Conservation (phyloP, 2,329 filamentous ascomycete species). For the Colletotrichum filicis region DNA sequence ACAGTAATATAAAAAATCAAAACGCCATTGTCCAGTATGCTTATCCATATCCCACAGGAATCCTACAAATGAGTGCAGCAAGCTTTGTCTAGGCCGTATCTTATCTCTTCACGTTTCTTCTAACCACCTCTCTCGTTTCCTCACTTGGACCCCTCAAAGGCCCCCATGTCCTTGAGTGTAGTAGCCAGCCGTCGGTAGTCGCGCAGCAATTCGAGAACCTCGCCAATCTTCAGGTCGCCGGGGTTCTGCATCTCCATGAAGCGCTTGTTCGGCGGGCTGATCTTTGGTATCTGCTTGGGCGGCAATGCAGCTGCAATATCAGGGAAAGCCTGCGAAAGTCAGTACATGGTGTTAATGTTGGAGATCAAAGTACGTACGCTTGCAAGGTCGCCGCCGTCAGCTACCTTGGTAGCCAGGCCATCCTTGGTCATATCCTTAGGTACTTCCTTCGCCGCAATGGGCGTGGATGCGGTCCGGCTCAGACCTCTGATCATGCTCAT, state of each 20-base stretch:
- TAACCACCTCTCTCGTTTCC: not conserved
- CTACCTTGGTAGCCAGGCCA: slow-evolving; percentile 40
- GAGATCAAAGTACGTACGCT: slow-evolving; percentile 56
- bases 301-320: slow-evolving; percentile 67
- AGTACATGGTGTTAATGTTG: slow-evolving; percentile 8
- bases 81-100: not conserved
- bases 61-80: slow-evolving; percentile 1
- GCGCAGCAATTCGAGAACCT: slow-evolving; percentile 76
- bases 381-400: slow-evolving; percentile 66
- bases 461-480: slow-evolving; percentile 64
- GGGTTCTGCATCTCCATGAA: slow-evolving; percentile 80
- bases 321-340: slow-evolving; percentile 63
- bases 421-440: not conserved
- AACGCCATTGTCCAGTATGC: slow-evolving; percentile 32
- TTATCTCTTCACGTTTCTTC: not conserved
- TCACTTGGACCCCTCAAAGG: slow-evolving; percentile 60
- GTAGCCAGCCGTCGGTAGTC: slow-evolving; percentile 80
- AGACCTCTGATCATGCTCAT: slow-evolving; percentile 83
- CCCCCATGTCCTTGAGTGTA: slow-evolving; percentile 70
- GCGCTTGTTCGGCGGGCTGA: slow-evolving; percentile 75
- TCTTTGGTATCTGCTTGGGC: slow-evolving; percentile 64
- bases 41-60: not conserved
- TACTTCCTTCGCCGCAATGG: slow-evolving; percentile 45
- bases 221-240: slow-evolving; percentile 76
- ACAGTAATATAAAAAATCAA: not conserved